Base-by-base conservation (phyloP, 371 early-diverging fungal species). In the Mortierella sp. region DNA sequence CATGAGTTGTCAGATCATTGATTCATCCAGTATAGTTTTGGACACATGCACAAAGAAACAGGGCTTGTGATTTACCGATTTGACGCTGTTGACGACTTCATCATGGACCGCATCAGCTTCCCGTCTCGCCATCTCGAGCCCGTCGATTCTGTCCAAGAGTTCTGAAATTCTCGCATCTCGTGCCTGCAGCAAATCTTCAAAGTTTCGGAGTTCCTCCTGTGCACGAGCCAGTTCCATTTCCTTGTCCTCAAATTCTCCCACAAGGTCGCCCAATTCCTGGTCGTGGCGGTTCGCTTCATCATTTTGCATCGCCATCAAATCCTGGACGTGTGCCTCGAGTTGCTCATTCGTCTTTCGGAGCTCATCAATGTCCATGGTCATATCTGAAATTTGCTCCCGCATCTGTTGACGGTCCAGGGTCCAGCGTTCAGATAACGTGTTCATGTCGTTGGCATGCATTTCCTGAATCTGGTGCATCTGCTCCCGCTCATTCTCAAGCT, bases 361-460 rank as follows among this genome's bases (percentile, higher is more conserved):
- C 1, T 78, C 78, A 31, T 83, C 82, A 16, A 81, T 24, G 10
- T 81, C 75, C n/a, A 71, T 28, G 48, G 51, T 46, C 53, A 77
- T 44, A 13, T 77, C 76, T 48, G 75, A 55, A 3, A 80, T 72
- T 34, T 80, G 74, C 14, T 37, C 74, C 40, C 72, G 64, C 69
- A 87, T 34, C 9, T 67, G 55, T 21, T 80, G 77, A 10, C 86
- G 86, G 31, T 86, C 87, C 40, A 69, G n/a, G 11, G 87, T 81
- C 87, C 87, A 87, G 16, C 77, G 71, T 0, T 86, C 87, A 6
- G 86, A 85, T 24, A 87, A 77, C 2, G 79, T 71, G 37, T 87
- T 73, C 78, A 87, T 79, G 26, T 87, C 86, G 61, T 79, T 79
- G 21, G 37, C 26, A n/a, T 85, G 80, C 31, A 73, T 71, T 2